Evolutionary conservation across 208 protist genomes (phyloP), one percentile per base, ranked within the genome.

Genomic region (Trypanosoma cruzi): DNA sequence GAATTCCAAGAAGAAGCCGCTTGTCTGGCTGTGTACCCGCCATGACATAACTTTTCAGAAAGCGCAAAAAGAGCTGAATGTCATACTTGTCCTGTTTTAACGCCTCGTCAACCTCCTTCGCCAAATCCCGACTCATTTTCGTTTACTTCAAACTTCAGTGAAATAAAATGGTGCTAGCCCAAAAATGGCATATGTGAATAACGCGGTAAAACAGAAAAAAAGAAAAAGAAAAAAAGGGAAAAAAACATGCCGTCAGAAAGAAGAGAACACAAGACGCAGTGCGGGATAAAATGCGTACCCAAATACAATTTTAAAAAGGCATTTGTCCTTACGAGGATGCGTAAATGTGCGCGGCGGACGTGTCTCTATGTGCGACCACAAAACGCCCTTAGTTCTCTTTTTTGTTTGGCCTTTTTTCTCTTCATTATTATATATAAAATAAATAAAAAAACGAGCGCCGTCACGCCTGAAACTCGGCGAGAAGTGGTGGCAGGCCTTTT

Each of bases 401-500:
- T 13, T 14, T 44, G 40, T 44, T 44, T 44, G 10, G 4, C 11
- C 7, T 40, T 40, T 40, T 40, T 40, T 40, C 4, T 40, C 36
- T 40, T 58, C 32, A n/a, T n/a, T 68, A 5, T 58, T 57, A 40
- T 57, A 11, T 31, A 36, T 24, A 34, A 55, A 52, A 36, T 7
- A 53, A 49, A 44, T 36, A 76, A 44, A 16, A 4, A 44, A 14
- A 44, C 28, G 52, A 6, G 53, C 49, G 37, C 37, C 31, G 6
- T 36, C 58, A 44, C 7, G 37, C 20, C 49, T 82, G 88, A 50
- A 89, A 71, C 24, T 93, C 88, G 2, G 75, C 72, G 16, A 85
- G 71, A 58, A 90, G 84, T 54, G 76, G 77, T 50, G 88, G 77
- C 24, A 99, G 75, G 18, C 96, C 98, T 72, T 99, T 99, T 68